Conservation (phyloP, 768 basidiomycete genomes). For the Psilocybe azurescens region DNA sequence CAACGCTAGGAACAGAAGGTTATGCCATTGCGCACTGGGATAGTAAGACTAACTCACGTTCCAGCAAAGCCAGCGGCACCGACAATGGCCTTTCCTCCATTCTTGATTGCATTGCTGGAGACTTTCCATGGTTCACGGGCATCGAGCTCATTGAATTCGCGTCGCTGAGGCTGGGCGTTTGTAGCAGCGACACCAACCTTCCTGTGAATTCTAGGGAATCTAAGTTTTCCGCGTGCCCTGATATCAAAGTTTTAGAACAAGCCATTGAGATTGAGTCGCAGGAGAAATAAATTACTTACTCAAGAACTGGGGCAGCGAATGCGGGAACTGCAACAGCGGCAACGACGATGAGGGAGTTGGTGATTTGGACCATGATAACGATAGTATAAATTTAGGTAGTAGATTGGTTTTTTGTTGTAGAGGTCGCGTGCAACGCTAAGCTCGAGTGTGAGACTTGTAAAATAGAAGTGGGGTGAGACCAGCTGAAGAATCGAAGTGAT, state of each 20-base stretch:
- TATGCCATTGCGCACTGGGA: background rate
- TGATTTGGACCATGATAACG: slow-evolving; percentile 16
- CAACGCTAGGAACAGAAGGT: background rate
- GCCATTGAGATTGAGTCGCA: no score
- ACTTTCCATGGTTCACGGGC: slow-evolving; percentile 2
- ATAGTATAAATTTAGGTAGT: background rate
- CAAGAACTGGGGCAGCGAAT: slow-evolving; percentile 9
- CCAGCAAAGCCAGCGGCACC: slow-evolving; percentile 12
- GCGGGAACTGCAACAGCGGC: slow-evolving; percentile 7
- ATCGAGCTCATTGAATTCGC: slow-evolving; percentile 4
- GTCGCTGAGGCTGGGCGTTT: background rate
- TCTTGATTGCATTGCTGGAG: background rate
- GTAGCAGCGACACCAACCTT: background rate
- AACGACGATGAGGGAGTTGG: slow-evolving; percentile 12
- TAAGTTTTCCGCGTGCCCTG: background rate
- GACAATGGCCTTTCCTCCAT: slow-evolving; percentile 1
- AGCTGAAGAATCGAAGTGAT: slow-evolving; percentile 7
- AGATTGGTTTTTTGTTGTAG: background rate
- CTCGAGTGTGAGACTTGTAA: slow-evolving; percentile 2
- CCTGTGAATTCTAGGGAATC: background rate
- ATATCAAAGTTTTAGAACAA: background rate
- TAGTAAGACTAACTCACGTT: background rate
- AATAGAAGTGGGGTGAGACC: slow-evolving; percentile 15
- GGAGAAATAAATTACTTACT: background rate
- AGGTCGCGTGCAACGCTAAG: slow-evolving; percentile 20